Evolutionary conservation across 2,329 filamentous ascomycete genomes (phyloP).

Genomic region (Penicillium italicum): DNA sequence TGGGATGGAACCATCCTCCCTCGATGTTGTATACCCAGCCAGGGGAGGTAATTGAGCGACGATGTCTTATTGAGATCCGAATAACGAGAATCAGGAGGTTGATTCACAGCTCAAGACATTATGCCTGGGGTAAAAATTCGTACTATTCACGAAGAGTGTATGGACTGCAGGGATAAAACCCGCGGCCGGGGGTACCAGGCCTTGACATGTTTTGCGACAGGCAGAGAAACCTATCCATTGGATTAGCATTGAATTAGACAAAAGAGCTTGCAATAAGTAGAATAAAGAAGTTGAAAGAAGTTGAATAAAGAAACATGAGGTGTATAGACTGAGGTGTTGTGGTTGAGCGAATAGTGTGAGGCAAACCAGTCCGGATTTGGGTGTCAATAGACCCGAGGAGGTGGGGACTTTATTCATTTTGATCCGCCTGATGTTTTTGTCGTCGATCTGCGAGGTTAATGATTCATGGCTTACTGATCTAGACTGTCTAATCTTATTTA

Average conservation of each 20-base stretch:
- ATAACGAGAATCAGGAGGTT: constrained; percentile 8
- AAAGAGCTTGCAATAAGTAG: not conserved
- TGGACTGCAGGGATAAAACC: constrained; percentile 8
- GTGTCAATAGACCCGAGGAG: constrained; percentile 23
- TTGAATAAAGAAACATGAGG: constrained; percentile 1
- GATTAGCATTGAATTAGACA: not conserved
- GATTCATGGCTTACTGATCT: not conserved
- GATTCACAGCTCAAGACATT: constrained; percentile 5
- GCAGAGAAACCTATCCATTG: constrained; percentile 6
- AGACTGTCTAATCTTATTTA: not conserved
- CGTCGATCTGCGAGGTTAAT: not conserved
- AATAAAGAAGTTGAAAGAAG: not conserved
- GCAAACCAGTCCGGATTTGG: constrained; percentile 17
- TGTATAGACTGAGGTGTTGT: not conserved
- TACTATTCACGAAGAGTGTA: constrained; percentile 4
- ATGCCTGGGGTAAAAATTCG: not conserved
- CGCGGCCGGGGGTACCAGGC: not conserved
- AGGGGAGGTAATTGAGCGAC: not conserved
- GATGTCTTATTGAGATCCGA: constrained; percentile 4
- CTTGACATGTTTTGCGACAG: constrained; percentile 1
- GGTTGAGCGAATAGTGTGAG: constrained; percentile 5
- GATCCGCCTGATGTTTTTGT: not conserved
- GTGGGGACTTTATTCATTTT: constrained; percentile 5
- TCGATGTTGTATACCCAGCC: not conserved
- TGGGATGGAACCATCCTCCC: not conserved